A percentile compares a stretch with the other conserved stretches of the same genome.
Evolutionary conservation across 345 rosid genomes (phyloP).

Genomic region (Heritiera fomes): DNA sequence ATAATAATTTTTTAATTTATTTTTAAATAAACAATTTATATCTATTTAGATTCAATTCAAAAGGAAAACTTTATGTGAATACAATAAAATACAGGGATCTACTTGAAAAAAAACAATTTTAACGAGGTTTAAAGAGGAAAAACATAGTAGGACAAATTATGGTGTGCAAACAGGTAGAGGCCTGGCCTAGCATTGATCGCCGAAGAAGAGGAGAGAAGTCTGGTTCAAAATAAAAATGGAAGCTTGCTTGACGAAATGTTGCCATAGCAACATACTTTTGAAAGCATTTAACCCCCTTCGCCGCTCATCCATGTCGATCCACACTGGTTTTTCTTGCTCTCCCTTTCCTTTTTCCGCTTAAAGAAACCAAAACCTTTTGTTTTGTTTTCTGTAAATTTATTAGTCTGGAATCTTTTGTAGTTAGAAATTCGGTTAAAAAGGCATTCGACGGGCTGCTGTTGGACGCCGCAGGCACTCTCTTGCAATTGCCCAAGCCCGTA

Average conservation of each 20-base stretch:
- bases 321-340: slow-evolving; percentile 37
- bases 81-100: too few relatives aligned
- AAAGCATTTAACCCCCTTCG: slow-evolving; percentile 46
- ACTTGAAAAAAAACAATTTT: too few relatives aligned
- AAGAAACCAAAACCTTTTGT: not conserved
- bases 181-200: not conserved
- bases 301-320: slow-evolving; percentile 39
- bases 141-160: not conserved
- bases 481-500: slow-evolving; percentile 75
- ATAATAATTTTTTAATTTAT: too few relatives aligned
- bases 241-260: slow-evolving; percentile 54
- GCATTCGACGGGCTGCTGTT: slow-evolving; percentile 76
- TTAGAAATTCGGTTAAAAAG: slow-evolving; percentile 37
- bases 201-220: not conserved
- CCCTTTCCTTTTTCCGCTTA: slow-evolving; percentile 9
- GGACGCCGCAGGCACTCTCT: slow-evolving; percentile 92
- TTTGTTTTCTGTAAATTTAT: not conserved
- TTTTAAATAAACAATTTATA: too few relatives aligned
- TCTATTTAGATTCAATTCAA: too few relatives aligned
- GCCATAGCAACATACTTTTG: slow-evolving; percentile 39
- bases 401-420: slow-evolving; percentile 20
- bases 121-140: not conserved
- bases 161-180: not conserved
- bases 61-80: too few relatives aligned
- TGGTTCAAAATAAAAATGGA: slow-evolving; percentile 43